Evolutionary conservation across 441 rosid species (phyloP).

Genomic region (Cnidoscolus chayamansa): DNA sequence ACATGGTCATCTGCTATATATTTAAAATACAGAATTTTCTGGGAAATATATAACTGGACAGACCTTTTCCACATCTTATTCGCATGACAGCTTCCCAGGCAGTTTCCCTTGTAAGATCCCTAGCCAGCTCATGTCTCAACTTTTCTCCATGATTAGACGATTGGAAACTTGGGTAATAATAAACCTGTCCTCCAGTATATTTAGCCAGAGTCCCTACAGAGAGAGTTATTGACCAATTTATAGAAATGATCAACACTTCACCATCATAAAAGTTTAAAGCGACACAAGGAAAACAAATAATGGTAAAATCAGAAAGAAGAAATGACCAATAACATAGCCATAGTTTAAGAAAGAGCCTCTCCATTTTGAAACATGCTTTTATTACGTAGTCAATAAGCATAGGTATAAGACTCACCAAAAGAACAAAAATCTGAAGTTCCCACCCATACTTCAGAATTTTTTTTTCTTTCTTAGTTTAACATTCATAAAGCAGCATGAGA

Average conservation of each 20-base stretch:
- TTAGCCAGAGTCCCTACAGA: constrained; percentile 79
- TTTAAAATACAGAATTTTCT: not conserved
- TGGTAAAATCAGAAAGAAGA: not conserved
- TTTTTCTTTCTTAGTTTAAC: not conserved
- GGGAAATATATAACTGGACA: constrained; percentile 12
- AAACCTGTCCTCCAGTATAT: constrained; percentile 98
- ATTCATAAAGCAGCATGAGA: not conserved
- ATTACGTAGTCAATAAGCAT: not conserved
- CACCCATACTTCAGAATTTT: not conserved
- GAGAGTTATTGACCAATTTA: constrained; percentile 10
- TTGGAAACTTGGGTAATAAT: constrained; percentile 86
- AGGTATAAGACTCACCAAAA: not conserved
- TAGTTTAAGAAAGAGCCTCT: not conserved
- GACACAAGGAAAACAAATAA: constrained; percentile 2
- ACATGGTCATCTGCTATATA: not conserved
- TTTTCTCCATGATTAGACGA: constrained; percentile 69
- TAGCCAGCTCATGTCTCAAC: constrained; percentile 79
- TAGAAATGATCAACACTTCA: not conserved
- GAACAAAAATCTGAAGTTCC: not conserved
- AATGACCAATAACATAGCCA: constrained; percentile 1
- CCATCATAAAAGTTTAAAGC: not conserved
- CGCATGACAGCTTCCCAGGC: constrained; percentile 99
- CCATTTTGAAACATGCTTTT: constrained; percentile 4
- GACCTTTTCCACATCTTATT: constrained; percentile 99
- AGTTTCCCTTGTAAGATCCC: constrained; percentile 98